Percentiles rank a stretch among this genome's conserved stretches.
Conservation (phyloP, 441 rosid species). For the Hura crepitans region DNA sequence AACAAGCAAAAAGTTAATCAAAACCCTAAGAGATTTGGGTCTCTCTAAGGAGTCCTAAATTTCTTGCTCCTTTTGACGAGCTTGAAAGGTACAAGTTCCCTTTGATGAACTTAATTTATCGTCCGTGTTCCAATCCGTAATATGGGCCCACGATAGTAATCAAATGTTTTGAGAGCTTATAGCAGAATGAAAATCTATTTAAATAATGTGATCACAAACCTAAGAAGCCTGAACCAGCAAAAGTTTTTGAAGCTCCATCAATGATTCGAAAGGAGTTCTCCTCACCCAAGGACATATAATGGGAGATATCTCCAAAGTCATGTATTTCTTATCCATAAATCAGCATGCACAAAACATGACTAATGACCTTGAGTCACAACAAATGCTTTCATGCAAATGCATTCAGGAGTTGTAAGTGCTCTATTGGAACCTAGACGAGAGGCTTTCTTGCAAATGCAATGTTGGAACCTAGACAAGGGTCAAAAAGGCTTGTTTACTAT, state of each 20-base stretch:
- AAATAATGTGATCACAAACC: neutral
- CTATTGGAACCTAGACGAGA: neutral
- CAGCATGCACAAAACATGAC: neutral
- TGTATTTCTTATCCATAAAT: neutral
- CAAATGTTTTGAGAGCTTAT: neutral
- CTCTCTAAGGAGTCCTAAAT: too few species aligned
- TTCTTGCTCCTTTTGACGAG: too few species aligned
- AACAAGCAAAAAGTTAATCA: too few species aligned
- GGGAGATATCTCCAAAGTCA: neutral
- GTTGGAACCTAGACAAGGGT: neutral
- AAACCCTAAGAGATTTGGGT: too few species aligned
- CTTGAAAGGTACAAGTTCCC: too few species aligned
- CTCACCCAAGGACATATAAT: neutral
- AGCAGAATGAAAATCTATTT: too few species aligned
- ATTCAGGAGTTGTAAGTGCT: neutral
- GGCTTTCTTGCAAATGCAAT: conserved; percentile 2
- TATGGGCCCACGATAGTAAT: neutral
- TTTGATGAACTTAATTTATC: too few species aligned
- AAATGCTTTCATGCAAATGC: neutral
- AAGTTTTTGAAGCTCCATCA: neutral
- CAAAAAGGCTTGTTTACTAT: neutral
- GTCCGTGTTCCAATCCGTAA: too few species aligned
- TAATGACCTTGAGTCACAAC: neutral
- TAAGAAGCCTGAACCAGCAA: conserved; percentile 3
- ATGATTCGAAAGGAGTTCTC: neutral